Percentiles rank a stretch among this genome's conserved stretches.
These are phyloP conservation scores for Solanum verrucosum DNA, from an alignment of 257 asterid genomes.

Conservation along the genomic window DNA sequence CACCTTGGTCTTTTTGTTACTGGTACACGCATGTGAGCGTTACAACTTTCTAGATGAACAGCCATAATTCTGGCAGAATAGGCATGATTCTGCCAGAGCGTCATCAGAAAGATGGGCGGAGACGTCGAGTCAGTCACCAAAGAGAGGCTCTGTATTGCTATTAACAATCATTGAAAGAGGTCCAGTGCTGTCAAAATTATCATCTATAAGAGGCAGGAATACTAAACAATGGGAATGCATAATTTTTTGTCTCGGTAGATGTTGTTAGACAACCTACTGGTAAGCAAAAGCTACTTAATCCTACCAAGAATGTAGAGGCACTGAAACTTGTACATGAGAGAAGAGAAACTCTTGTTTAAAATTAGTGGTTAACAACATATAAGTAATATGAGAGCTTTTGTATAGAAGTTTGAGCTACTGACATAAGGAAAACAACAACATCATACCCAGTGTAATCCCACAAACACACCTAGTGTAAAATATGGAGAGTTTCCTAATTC, in stretches of 20 bases:
- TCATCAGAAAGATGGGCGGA: background rate
- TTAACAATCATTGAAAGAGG: background rate
- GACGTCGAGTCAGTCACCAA: background rate
- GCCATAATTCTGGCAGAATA: background rate
- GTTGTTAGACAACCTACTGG: background rate
- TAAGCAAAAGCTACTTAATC: background rate
- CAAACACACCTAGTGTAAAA: background rate
- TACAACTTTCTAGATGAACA: background rate
- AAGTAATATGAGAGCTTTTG: background rate
- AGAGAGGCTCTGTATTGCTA: background rate
- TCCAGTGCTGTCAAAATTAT: background rate
- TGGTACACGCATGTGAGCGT: background rate
- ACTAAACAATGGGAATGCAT: background rate
- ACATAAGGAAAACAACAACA: background rate
- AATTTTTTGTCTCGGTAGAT: background rate
- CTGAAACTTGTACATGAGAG: background rate
- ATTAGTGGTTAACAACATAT: background rate
- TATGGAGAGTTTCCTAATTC: background rate
- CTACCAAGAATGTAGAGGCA: background rate
- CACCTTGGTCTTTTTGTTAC: background rate
- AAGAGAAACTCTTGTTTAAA: background rate
- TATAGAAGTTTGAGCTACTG: background rate
- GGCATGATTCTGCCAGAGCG: background rate
- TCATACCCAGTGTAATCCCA: background rate
- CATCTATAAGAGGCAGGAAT: background rate